Evolutionary conservation across 352 stramenopile genomes (phyloP).

Genomic region (Globisporangium acanthophoron): DNA sequence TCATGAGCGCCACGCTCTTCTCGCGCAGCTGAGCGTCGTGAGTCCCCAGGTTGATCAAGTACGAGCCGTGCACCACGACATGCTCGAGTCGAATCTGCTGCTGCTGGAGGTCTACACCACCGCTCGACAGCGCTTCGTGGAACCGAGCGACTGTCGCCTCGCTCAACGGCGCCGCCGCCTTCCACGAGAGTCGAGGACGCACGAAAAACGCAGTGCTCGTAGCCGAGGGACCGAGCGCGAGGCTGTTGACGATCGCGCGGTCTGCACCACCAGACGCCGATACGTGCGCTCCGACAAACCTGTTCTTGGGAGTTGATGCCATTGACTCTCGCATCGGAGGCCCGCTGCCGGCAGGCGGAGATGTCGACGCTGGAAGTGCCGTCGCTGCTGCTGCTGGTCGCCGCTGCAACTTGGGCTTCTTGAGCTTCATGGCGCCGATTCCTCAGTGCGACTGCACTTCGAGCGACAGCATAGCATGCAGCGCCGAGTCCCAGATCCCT

Average conservation of each 20-base stretch:
- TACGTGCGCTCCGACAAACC: conserved; percentile 36
- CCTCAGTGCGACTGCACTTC: background rate
- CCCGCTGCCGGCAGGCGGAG: no score
- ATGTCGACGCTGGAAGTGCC: no score
- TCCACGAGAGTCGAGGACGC: conserved; percentile 32
- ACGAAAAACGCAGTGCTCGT: conserved; percentile 34
- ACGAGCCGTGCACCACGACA: conserved; percentile 37
- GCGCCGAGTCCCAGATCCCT: background rate
- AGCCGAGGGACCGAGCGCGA: conserved; percentile 19
- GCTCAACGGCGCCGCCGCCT: conserved; percentile 16
- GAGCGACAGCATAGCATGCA: background rate
- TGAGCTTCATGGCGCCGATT: background rate
- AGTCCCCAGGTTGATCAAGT: conserved; percentile 37
- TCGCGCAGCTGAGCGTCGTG: conserved; percentile 22
- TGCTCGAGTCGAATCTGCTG: conserved; percentile 16
- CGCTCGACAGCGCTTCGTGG: conserved; percentile 11
- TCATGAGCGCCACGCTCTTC: conserved; percentile 33
- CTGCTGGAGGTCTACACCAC: background rate
- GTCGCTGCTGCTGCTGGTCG: background rate
- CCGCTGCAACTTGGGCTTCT: background rate
- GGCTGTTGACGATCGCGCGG: conserved; percentile 26
- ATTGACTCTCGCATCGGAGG: background rate
- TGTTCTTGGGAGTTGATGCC: conserved; percentile 2
- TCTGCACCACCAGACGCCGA: conserved; percentile 28
- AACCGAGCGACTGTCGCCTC: conserved; percentile 14